These are phyloP conservation scores for Plasmodium reichenowi DNA, from an alignment of 169 alveolate species.

Conservation along the genomic window DNA sequence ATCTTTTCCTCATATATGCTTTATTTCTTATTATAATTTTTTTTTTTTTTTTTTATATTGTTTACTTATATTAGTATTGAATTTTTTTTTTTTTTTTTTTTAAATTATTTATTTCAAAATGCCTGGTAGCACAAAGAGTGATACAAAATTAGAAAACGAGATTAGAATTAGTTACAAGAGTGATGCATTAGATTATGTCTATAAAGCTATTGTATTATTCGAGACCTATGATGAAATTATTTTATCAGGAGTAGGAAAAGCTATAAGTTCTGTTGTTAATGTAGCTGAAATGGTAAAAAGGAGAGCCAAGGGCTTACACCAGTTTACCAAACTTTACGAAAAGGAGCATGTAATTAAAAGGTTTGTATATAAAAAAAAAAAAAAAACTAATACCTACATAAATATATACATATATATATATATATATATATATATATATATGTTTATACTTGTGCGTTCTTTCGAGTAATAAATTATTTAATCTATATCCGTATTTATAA, in stretches of 20 bases:
- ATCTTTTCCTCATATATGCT: too few relatives aligned
- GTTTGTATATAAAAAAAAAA: background rate
- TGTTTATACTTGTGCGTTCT: too few relatives aligned
- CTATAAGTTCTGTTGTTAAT: conserved; percentile 71
- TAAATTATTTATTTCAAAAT: conserved; percentile 27
- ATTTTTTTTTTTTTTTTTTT: conserved; percentile 5
- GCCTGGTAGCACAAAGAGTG: conserved; percentile 72
- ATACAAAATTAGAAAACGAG: conserved; percentile 60
- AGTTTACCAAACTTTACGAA: conserved; percentile 52
- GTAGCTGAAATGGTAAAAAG: conserved; percentile 76
- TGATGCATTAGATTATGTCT: conserved; percentile 73
- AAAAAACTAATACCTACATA: background rate
- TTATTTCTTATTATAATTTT: background rate
- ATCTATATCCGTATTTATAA: too few relatives aligned
- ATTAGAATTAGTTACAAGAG: conserved; percentile 66
- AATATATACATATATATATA: background rate
- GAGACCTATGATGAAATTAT: conserved; percentile 65
- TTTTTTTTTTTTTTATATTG: background rate
- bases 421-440: conserved; percentile 1
- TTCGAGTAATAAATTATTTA: too few relatives aligned
- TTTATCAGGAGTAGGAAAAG: conserved; percentile 76
- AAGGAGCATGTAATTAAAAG: conserved; percentile 64
- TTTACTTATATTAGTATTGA: background rate
- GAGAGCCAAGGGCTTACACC: conserved; percentile 66
- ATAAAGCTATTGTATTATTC: conserved; percentile 62